Evolutionary conservation across 2,329 filamentous ascomycete genomes (phyloP), one percentile per base, ranked within the genome.

Genomic region (Trichoderma atroviride): DNA sequence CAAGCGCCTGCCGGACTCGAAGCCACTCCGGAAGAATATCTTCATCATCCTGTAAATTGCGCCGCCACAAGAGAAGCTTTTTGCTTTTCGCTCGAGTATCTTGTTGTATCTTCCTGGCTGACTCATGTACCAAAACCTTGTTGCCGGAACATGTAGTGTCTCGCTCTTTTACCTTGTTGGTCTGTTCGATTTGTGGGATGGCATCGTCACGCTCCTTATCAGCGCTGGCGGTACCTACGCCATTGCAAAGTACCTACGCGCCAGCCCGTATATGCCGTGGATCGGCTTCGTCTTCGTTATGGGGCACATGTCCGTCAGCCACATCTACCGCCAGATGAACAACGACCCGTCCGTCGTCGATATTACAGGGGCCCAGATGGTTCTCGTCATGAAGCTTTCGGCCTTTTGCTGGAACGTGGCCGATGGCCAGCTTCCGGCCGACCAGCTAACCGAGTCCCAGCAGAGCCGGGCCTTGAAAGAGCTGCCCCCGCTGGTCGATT

Each of bases 391-490:
- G 93, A 99, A 99, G 81, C 88, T 99, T 43, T 93, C 90, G 27
- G 92, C 95, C 5, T 99, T 99, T 78, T 97, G 93, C 82, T 99
- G 96, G 96, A 98, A 98, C 78, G 91, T 98, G 10, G 94, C 96
- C 75, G 96, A 99, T 79, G 96, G 96, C 24, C 89, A 91, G 70
- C 85, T 97, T 24, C 89, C 93, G 3, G 88, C 91, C 22, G 86
- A 91, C 55, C 88, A 94, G 69, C 87, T 99, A n/a, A 92, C 92
- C 0, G 92, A 96, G 61, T 88, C 91, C 57, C 96, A 99, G 79
- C 94, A 91, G 76, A 92, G 94, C 72, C 89, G 92, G 35, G 91
- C 92, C 58, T 86, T 99, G 53, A 85, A 84, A 65, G 81, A 92
- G 57, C 84, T 99, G 68, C 96, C 96, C 0, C 80, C 83, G 24